phyloP scores from a whole-genome alignment of 495 filamentous ascomycete species.

The Aspergillus sclerotioniger region DNA sequence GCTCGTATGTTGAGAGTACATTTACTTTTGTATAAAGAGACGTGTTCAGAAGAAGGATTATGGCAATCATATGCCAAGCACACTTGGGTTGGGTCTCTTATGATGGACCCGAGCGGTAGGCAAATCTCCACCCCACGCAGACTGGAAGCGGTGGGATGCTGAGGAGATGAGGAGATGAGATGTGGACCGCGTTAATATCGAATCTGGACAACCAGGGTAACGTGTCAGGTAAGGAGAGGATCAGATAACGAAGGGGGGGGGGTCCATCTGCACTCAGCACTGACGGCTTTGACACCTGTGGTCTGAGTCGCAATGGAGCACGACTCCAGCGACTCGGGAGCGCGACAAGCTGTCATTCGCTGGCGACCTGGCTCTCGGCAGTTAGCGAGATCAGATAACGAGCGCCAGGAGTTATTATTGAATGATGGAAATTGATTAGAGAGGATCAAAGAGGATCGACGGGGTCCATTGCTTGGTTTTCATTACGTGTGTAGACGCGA shows the following conservation, averaged over 20 bases:
- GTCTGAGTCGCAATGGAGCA: constrained; percentile 11
- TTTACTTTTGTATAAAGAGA: no score
- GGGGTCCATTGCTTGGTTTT: constrained; percentile 7
- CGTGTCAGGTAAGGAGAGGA: constrained; percentile 16
- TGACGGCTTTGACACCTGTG: constrained; percentile 9
- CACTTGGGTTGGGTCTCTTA: neutral
- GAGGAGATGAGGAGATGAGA: neutral
- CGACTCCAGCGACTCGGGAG: constrained; percentile 17
- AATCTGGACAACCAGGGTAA: neutral
- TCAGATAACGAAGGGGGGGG: constrained; percentile 24
- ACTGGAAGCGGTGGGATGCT: neutral
- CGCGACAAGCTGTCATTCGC: constrained; percentile 16
- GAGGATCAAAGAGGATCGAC: constrained; percentile 1
- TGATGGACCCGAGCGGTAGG: neutral
- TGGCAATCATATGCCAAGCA: no score
- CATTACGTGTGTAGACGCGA: constrained; percentile 16
- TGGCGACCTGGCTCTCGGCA: neutral
- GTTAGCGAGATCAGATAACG: constrained; percentile 12
- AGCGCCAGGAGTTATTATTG: constrained; percentile 3
- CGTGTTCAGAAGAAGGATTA: no score
- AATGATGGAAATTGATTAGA: constrained; percentile 9
- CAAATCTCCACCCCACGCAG: neutral
- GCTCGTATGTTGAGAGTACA: neutral
- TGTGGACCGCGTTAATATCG: neutral
- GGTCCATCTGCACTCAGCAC: constrained; percentile 8